These are phyloP conservation scores for Sisymbrium irio DNA, from an alignment of 345 rosid genomes.

Conservation along the genomic window DNA sequence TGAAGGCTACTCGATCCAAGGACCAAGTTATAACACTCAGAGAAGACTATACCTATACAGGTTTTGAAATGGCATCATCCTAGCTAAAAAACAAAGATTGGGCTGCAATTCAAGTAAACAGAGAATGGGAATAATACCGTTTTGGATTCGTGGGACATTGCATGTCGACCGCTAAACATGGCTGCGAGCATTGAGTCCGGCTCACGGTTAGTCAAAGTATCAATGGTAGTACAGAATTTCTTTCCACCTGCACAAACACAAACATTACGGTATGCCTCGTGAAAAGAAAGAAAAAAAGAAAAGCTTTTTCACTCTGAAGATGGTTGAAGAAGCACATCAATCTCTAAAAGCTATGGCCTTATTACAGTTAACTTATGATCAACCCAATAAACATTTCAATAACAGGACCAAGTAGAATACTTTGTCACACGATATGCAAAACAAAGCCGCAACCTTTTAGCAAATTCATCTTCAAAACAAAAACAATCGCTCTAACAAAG, in stretches of 20 bases:
- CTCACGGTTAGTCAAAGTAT: constrained; percentile 80
- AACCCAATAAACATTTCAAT: not conserved
- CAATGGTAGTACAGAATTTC: constrained; percentile 74
- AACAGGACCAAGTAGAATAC: not conserved
- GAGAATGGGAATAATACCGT: constrained; percentile 36
- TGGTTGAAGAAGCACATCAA: not conserved
- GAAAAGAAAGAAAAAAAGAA: not conserved
- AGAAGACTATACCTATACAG: constrained; percentile 15
- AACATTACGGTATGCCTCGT: not conserved
- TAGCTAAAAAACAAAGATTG: not conserved
- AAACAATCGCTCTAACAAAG: not conserved
- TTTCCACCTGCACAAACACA: constrained; percentile 60
- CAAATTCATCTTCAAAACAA: not conserved
- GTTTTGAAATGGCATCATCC: not conserved
- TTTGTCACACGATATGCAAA: not conserved
- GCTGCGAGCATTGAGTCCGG: constrained; percentile 95
- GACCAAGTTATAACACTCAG: not conserved
- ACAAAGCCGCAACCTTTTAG: not conserved
- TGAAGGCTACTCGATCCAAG: not conserved
- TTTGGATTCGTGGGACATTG: constrained; percentile 51
- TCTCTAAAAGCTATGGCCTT: not conserved
- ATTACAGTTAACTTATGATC: not conserved
- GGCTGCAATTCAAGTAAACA: not conserved
- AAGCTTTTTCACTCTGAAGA: not conserved
- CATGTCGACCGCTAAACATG: constrained; percentile 88